Evolutionary conservation across 768 basidiomycete species (phyloP), one percentile per base, ranked within the genome.

Genomic region (Exidia glandulosa): DNA sequence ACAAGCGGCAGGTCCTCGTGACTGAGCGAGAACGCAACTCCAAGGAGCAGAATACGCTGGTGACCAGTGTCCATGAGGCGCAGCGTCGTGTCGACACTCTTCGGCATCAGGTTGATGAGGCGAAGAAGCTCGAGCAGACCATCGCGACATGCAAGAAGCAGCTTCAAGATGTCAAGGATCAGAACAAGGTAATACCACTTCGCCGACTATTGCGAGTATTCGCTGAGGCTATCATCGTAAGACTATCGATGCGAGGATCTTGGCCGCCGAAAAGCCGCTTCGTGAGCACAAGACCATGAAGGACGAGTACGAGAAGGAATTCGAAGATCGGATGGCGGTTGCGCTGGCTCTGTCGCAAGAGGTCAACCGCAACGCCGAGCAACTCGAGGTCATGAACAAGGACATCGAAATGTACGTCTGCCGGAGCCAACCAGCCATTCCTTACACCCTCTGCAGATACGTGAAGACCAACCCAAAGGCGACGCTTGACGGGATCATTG

Each of bases 11-110:
- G 62, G 70, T 71, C 19, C 68, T 90, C 27, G 71, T 72, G 61
- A 73, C 73, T 2, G 87, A 91, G 59, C 77, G 81, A 47, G 89
- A 91, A 6, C 80, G 81, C 23, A 83, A 81, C 83, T 77, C 64
- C 71, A 77, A 47, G 27, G 50, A 54, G 27, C 50, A 54, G 50
- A 13, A 27, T 14, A 25, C 30, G 27, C 25, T 31, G 1, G 16
- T 54, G 60, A 65, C 66, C 4, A 80, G 76, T 64, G 76, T 82
- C 31, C 57, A 67, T 6, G 77, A 80, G 61, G 84, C 83, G 2
- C 86, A 87, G 65, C 65, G 72, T 57, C 64, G 73, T 0, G 77
- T 76, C 1, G 85, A 90, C 67, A 84, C 86, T n/a, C 72, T 88
- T 56, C 86, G 84, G 63, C 79, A 79, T 65, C 81, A 75, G 58